phyloP scores from a whole-genome alignment of 2,329 filamentous ascomycete genomes.

The Pseudogymnoascus sp. region DNA sequence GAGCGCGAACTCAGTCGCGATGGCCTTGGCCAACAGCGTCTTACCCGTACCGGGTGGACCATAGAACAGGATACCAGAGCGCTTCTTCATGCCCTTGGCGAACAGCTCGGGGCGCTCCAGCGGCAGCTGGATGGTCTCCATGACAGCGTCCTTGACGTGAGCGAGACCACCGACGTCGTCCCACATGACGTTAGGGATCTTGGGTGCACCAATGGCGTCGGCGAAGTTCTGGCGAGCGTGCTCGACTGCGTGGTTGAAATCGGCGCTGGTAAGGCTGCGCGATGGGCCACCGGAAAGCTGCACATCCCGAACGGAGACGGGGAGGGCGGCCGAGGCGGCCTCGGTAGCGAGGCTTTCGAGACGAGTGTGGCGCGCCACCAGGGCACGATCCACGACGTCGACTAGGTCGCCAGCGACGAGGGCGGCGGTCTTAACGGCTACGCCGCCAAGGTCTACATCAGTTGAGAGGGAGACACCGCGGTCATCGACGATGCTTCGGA shows the following conservation, averaged over 20 bases:
- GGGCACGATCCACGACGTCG: constrained; percentile 85
- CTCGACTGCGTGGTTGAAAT: constrained; percentile 90
- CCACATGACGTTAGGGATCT: constrained; percentile 96
- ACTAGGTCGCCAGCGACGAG: constrained; percentile 89
- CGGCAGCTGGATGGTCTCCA: constrained; percentile 91
- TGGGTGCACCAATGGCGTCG: constrained; percentile 91
- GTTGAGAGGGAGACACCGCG: constrained; percentile 69
- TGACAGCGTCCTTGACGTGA: constrained; percentile 94
- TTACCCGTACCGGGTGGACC: constrained; percentile 88
- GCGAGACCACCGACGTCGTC: constrained; percentile 88
- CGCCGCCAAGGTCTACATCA: constrained; percentile 72
- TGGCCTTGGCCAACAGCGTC: constrained; percentile 85
- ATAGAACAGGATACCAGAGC: constrained; percentile 87
- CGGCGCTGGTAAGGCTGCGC: constrained; percentile 67
- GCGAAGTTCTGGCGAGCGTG: constrained; percentile 96
- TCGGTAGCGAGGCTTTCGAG: constrained; percentile 60
- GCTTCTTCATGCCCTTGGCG: constrained; percentile 96
- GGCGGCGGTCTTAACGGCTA: constrained; percentile 92
- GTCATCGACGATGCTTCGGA: constrained; percentile 69
- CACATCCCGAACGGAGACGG: constrained; percentile 69
- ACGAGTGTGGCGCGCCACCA: constrained; percentile 66
- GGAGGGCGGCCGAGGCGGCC: constrained; percentile 17
- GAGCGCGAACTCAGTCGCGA: constrained; percentile 85
- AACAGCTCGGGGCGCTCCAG: constrained; percentile 88
- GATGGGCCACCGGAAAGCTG: constrained; percentile 76